Evolutionary conservation across 2,329 filamentous ascomycete genomes (phyloP).

Genomic region (Apiospora aurea): DNA sequence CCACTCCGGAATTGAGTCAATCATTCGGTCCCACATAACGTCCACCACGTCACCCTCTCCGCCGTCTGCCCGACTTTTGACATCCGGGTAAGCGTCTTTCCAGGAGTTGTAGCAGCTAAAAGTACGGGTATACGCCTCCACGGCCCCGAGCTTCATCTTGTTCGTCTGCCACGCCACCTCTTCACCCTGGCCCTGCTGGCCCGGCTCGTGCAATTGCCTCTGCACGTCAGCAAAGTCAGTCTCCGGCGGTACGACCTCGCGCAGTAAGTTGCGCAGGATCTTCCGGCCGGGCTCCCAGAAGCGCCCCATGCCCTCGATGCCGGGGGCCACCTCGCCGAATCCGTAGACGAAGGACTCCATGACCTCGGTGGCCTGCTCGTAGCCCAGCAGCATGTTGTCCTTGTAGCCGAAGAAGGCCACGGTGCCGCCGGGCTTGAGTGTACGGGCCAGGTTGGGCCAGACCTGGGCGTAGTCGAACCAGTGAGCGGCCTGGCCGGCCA

Average conservation of each 20-base stretch:
- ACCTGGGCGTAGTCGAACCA: constrained; percentile 68
- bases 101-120: constrained; percentile 67
- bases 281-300: constrained; percentile 69
- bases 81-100: constrained; percentile 61
- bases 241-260: constrained; percentile 58
- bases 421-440: constrained; percentile 61
- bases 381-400: constrained; percentile 65
- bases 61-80: constrained; percentile 57
- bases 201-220: constrained; percentile 65
- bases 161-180: constrained; percentile 58
- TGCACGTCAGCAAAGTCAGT: constrained; percentile 59
- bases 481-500: constrained; percentile 66
- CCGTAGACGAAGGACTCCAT: constrained; percentile 64
- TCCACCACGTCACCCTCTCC: constrained; percentile 69
- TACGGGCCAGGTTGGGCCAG: constrained; percentile 62
- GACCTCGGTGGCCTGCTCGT: constrained; percentile 58
- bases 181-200: constrained; percentile 46
- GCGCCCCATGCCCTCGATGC: constrained; percentile 57
- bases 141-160: constrained; percentile 61
- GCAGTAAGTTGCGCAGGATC: constrained; percentile 59
- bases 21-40: constrained; percentile 65
- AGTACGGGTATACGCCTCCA: constrained; percentile 68
- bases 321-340: constrained; percentile 50
- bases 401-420: constrained; percentile 73
- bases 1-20: constrained; percentile 61